These are phyloP conservation scores for Cicer yamashitae DNA, from an alignment of 306 rosid genomes.

Conservation along the genomic window DNA sequence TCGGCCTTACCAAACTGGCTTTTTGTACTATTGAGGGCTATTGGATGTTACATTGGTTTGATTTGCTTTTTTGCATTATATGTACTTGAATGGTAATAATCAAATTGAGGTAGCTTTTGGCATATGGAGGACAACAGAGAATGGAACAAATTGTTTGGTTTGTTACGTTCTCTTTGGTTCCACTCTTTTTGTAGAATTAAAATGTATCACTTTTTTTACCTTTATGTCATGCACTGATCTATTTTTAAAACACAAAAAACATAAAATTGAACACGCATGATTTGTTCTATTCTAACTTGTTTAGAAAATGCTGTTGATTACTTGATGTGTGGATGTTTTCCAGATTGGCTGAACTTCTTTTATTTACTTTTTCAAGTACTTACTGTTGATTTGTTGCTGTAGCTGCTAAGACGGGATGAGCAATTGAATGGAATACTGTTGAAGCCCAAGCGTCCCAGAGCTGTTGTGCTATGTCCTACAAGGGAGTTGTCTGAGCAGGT, in stretches of 20 bases:
- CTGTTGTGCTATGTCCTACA: constrained; percentile 89
- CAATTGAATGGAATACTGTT: constrained; percentile 64
- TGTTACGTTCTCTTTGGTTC: not conserved
- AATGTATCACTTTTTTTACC: not conserved
- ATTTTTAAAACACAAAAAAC: constrained; percentile 1
- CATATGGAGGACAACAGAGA: not conserved
- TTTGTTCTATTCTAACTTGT: not conserved
- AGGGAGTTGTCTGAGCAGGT: constrained; percentile 98
- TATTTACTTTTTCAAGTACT: not conserved
- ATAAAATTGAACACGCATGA: not conserved
- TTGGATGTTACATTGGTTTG: too few relatives aligned
- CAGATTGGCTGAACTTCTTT: constrained; percentile 3
- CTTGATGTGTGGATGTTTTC: constrained; percentile 20
- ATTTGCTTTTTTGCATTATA: not conserved
- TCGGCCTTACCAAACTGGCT: not conserved
- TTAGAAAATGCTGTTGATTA: not conserved
- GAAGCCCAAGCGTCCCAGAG: constrained; percentile 93
- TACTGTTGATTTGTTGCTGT: constrained; percentile 44
- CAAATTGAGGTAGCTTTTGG: not conserved
- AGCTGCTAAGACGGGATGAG: constrained; percentile 90
- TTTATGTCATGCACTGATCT: not conserved
- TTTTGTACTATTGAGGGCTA: not conserved
- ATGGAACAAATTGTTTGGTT: not conserved
- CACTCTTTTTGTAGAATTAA: not conserved
- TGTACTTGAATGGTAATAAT: constrained; percentile 15